These are phyloP conservation scores for Cystobasidium slooffiae DNA, from an alignment of 1,284 basidiomycete genomes.

Conservation along the genomic window DNA sequence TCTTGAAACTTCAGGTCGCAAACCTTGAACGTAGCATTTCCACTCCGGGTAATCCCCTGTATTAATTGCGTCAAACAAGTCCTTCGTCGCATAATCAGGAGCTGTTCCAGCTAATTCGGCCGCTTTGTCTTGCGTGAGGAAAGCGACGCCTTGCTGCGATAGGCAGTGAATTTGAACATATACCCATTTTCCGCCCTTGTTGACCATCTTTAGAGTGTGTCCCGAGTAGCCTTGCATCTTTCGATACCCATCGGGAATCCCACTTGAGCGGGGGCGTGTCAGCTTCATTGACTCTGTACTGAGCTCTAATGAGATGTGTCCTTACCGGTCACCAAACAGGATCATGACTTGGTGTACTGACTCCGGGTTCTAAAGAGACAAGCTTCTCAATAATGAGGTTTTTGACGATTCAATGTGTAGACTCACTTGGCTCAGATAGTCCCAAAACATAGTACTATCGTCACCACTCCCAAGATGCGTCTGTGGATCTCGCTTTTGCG, in stretches of 20 bases:
- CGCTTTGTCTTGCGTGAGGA: slow-evolving; percentile 65
- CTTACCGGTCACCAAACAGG: slow-evolving; percentile 69
- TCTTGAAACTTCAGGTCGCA: no score
- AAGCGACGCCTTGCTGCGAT: slow-evolving; percentile 75
- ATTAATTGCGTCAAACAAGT: slow-evolving; percentile 79
- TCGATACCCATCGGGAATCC: slow-evolving; percentile 84
- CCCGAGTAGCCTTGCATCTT: slow-evolving; percentile 88
- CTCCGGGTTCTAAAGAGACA: slow-evolving; percentile 70
- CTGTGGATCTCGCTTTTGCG: slow-evolving; percentile 90
- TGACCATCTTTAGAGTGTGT: slow-evolving; percentile 88
- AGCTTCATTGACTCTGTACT: not conserved
- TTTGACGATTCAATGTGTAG: not conserved
- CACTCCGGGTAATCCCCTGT: slow-evolving; percentile 74
- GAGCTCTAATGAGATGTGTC: no score
- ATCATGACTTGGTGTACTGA: slow-evolving; percentile 88
- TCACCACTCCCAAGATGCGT: slow-evolving; percentile 82
- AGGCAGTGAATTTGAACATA: slow-evolving; percentile 82
- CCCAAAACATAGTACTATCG: slow-evolving; percentile 64
- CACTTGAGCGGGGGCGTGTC: slow-evolving; percentile 62
- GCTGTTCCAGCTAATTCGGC: slow-evolving; percentile 70
- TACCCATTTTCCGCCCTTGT: slow-evolving; percentile 76
- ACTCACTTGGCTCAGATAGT: slow-evolving; percentile 68
- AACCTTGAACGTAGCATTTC: slow-evolving; percentile 68
- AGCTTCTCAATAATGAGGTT: not conserved
- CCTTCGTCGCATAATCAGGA: slow-evolving; percentile 78